Conservation (phyloP, 2,329 filamentous ascomycete species). For the Aspergillus sp. region DNA sequence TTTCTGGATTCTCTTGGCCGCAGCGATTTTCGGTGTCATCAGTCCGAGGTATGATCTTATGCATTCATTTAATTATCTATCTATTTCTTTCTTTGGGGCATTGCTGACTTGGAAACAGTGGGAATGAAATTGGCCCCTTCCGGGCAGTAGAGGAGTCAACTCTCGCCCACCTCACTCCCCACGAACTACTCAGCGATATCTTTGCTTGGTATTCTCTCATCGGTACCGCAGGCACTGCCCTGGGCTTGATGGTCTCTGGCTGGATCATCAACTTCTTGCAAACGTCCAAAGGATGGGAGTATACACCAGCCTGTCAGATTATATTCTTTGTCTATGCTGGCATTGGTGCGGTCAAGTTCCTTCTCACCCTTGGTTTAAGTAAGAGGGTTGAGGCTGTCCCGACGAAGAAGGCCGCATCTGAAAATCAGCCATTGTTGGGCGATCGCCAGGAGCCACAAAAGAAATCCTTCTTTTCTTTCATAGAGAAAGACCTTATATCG, state of each 20-base stretch:
- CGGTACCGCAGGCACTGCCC: slow-evolving; percentile 57
- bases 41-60: slow-evolving; percentile 43
- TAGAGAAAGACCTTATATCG: slow-evolving; percentile 45
- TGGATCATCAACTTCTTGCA: slow-evolving; percentile 54
- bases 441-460: slow-evolving; percentile 12
- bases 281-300: slow-evolving; percentile 37
- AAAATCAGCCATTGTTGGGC: slow-evolving; percentile 33
- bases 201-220: slow-evolving; percentile 56
- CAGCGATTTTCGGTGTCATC: slow-evolving; percentile 58
- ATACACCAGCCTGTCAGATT: slow-evolving; percentile 47
- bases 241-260: slow-evolving; percentile 56
- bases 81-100: slow-evolving; percentile 5
- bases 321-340: slow-evolving; percentile 56
- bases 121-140: slow-evolving; percentile 65
- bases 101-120: slow-evolving; percentile 25
- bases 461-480: slow-evolving; percentile 48
- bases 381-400: slow-evolving; percentile 40
- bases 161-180: slow-evolving; percentile 56
- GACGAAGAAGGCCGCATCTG: slow-evolving; percentile 18
- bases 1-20: slow-evolving; percentile 56
- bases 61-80: background rate
- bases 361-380: slow-evolving; percentile 48
- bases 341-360: slow-evolving; percentile 55
- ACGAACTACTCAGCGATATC: slow-evolving; percentile 56
- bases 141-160: slow-evolving; percentile 63